phyloP scores from a whole-genome alignment of 345 rosid species.

The Streptanthus diversifolius region DNA sequence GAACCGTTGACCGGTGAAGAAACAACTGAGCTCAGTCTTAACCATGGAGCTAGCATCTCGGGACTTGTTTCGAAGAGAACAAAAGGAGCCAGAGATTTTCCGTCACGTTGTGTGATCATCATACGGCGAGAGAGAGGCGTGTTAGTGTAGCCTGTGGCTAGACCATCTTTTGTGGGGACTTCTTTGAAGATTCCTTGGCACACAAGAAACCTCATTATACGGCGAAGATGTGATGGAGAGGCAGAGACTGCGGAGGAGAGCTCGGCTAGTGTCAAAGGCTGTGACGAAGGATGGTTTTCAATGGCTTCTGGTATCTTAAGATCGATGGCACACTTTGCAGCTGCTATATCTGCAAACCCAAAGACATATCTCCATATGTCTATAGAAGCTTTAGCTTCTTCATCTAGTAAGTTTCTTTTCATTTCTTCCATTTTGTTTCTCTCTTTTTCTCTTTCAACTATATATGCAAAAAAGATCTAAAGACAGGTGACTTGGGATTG shows the following conservation, averaged over 20 bases:
- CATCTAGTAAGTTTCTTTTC: slow-evolving; percentile 22
- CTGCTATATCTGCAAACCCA: slow-evolving; percentile 55
- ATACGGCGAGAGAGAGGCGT: slow-evolving; percentile 64
- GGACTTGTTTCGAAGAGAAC: slow-evolving; percentile 49
- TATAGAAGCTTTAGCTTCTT: slow-evolving; percentile 43
- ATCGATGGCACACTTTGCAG: slow-evolving; percentile 72
- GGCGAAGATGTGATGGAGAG: slow-evolving; percentile 45
- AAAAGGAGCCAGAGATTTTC: slow-evolving; percentile 40
- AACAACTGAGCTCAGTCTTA: slow-evolving; percentile 42
- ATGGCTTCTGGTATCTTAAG: slow-evolving; percentile 66
- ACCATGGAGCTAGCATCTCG: slow-evolving; percentile 62
- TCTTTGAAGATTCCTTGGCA: slow-evolving; percentile 48
- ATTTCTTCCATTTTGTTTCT: slow-evolving; percentile 11
- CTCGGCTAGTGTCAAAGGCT: slow-evolving; percentile 46
- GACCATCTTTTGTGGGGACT: slow-evolving; percentile 19
- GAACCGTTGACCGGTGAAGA: neutral
- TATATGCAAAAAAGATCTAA: neutral
- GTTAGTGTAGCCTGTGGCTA: slow-evolving; percentile 35
- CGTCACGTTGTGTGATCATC: slow-evolving; percentile 33
- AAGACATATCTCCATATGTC: slow-evolving; percentile 55
- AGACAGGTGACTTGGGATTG: neutral
- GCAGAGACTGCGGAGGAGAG: slow-evolving; percentile 52
- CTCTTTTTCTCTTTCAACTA: neutral
- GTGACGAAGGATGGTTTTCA: slow-evolving; percentile 38
- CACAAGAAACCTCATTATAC: slow-evolving; percentile 64